Evolutionary conservation across 192 early-diverging fungal species (phyloP), one percentile per base, ranked within the genome.

Genomic region (Coemansia sp.): DNA sequence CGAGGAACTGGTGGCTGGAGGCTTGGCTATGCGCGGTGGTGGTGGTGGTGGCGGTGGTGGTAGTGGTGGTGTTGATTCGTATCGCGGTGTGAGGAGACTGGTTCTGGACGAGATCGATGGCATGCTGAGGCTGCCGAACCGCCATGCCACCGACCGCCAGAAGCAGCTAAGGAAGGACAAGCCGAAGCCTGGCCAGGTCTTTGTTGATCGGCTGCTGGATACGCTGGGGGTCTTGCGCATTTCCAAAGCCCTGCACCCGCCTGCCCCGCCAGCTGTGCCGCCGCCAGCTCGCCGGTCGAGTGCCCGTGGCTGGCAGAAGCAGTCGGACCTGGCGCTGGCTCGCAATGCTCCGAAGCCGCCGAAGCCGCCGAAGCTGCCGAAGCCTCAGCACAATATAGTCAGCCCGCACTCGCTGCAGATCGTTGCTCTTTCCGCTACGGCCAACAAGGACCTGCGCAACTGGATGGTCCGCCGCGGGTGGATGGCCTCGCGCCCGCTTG

Each of bases 61-160:
- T n/a, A 4, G 67, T 13, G 24, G 18, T 74, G 23, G 21, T 21
- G 45, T 21, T 23, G 45, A 46, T 1, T 46, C 45, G 45, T 46
- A 21, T 13, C 55, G 60, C 10, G 69, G 65, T 5, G n/a, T 81
- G 56, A 58, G 66, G 34, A 46, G 70, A 34, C 59, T 79, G 33
- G 60, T 74, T 0, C 36, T 84, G 14, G 83, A 84, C 26, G 83
- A 84, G 63, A 48, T 80, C 16, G 83, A 84, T 34, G 53, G 57
- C 11, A 40, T 79, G 40, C 51, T 84, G 14, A 13, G 46, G 21
- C 43, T 84, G 48, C 77, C 77, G 4, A 48, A 62, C 14, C 65
- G 67, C 0, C 43, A 64, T 23, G 73, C 76, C 2, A 45, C 65
- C 3, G 57, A 51, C 2, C 60, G 58, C 28, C 58, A 72, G 28